Conservation (phyloP, 129 eudicot genomes). For the Chrysanthemum makinoi region DNA sequence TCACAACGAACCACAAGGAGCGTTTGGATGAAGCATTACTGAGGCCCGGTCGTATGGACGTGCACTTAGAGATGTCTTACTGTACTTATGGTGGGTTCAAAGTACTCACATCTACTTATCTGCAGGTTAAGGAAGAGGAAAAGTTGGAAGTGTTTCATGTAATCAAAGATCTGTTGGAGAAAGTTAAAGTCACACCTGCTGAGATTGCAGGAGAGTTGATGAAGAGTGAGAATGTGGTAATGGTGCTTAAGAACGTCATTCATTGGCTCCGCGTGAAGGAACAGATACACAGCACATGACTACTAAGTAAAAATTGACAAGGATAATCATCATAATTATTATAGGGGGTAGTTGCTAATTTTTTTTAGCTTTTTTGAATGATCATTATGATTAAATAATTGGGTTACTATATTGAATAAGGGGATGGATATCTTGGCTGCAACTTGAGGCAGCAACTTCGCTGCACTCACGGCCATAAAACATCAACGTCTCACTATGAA, state of each 20-base stretch:
- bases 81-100: conserved; percentile 49
- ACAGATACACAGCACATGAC: background rate
- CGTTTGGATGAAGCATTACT: conserved; percentile 48
- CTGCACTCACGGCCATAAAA: no score
- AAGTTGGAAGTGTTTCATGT: conserved; percentile 16
- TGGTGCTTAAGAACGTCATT: conserved; percentile 30
- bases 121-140: conserved; percentile 37
- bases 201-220: conserved; percentile 59
- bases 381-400: background rate
- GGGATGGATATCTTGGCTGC: no score
- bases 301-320: background rate
- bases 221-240: conserved; percentile 41
- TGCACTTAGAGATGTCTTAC: conserved; percentile 57
- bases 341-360: background rate
- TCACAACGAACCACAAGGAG: conserved; percentile 55
- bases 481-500: no score
- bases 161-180: conserved; percentile 30
- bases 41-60: conserved; percentile 63
- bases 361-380: background rate
- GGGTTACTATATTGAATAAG: background rate
- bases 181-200: conserved; percentile 52
- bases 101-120: conserved; percentile 42
- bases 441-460: no score
- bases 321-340: background rate
- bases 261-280: conserved; percentile 34